Conservation (phyloP, 768 basidiomycete species). For the Pleurotus giganteus region DNA sequence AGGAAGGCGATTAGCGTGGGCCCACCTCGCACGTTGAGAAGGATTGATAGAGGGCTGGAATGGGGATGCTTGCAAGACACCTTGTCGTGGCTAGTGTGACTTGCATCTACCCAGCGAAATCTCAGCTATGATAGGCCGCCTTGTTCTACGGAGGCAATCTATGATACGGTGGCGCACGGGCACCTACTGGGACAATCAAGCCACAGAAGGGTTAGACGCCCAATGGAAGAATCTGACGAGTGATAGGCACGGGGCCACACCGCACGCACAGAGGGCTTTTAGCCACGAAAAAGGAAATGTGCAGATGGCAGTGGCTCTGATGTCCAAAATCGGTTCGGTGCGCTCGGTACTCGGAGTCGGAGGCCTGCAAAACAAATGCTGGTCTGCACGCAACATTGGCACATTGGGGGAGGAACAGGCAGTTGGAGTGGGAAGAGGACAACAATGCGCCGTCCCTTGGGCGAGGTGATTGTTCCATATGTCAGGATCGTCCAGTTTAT, state of each 20-base stretch:
- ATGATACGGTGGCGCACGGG: background rate
- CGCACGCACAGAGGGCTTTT: constrained; percentile 3
- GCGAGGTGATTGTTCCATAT: constrained; percentile 3
- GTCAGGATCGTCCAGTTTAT: constrained; percentile 2
- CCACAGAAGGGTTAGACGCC: background rate
- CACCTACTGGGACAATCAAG: constrained; percentile 4
- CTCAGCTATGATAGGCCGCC: constrained; percentile 1
- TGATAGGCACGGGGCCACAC: background rate
- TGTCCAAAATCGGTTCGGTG: no score
- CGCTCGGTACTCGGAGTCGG: background rate
- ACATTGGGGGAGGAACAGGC: no score
- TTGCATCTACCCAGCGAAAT: background rate
- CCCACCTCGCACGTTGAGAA: constrained; percentile 2
- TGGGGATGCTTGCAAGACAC: background rate
- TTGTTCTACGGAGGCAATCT: constrained; percentile 6
- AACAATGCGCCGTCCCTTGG: no score
- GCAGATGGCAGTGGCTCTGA: background rate
- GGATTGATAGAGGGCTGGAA: constrained; percentile 3
- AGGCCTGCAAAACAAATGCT: no score
- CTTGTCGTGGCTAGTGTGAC: background rate
- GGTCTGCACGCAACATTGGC: no score
- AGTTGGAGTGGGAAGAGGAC: no score
- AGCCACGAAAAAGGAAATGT: constrained; percentile 3
- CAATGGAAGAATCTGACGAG: background rate
- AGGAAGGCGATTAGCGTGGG: background rate